phyloP scores from a whole-genome alignment of 306 rosid genomes.

The Quercus wislizeni region DNA sequence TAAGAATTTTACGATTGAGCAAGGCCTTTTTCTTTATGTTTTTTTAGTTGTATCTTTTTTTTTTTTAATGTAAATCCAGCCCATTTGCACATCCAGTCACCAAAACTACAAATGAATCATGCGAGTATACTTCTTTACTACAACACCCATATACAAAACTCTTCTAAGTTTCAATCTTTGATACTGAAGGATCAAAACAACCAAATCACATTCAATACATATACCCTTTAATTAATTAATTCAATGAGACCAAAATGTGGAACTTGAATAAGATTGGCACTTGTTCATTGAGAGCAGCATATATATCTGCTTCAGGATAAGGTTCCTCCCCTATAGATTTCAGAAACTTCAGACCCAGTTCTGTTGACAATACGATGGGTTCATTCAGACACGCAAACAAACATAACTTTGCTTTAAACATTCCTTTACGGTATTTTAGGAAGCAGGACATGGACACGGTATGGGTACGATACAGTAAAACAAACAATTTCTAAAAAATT shows the following conservation, averaged over 20 bases:
- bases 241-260: constrained; percentile 57
- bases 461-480: too few relatives aligned
- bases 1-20: too few relatives aligned
- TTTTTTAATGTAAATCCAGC: too few relatives aligned
- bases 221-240: neutral
- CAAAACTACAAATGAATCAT: too few relatives aligned
- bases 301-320: constrained; percentile 70
- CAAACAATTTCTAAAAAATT: too few relatives aligned
- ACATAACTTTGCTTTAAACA: too few relatives aligned
- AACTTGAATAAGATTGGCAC: constrained; percentile 53
- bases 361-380: constrained; percentile 22
- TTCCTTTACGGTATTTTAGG: too few relatives aligned
- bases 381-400: neutral
- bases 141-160: neutral
- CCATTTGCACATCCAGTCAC: too few relatives aligned
- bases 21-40: too few relatives aligned
- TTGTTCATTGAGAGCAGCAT: constrained; percentile 59
- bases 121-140: neutral
- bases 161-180: neutral
- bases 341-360: constrained; percentile 60
- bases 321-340: constrained; percentile 34
- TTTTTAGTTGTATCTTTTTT: too few relatives aligned
- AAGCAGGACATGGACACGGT: too few relatives aligned
- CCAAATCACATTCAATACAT: neutral
- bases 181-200: neutral